These are phyloP conservation scores for Crucihimalaya himalaica DNA, from an alignment of 345 rosid species.

Conservation along the genomic window DNA sequence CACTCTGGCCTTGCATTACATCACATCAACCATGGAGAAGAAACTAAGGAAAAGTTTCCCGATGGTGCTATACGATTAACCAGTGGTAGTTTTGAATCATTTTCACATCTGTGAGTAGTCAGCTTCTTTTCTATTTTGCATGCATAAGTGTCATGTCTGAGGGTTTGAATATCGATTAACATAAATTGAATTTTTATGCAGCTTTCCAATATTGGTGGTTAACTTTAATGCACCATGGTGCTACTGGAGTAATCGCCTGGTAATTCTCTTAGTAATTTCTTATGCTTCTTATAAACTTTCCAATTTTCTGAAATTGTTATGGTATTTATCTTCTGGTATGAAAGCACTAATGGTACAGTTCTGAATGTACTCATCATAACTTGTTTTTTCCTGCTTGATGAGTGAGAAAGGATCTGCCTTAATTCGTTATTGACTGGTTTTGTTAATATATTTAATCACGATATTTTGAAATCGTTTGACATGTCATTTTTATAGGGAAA, in stretches of 20 bases:
- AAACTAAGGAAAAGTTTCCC: conserved; percentile 57
- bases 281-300: not conserved
- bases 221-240: conserved; percentile 99
- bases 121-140: conserved; percentile 18
- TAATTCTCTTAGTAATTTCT: conserved; percentile 40
- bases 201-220: conserved; percentile 85
- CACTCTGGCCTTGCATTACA: conserved; percentile 60
- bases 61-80: conserved; percentile 66
- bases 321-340: conserved; percentile 17
- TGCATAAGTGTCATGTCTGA: conserved; percentile 8
- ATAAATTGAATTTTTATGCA: conserved; percentile 43
- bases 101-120: conserved; percentile 72
- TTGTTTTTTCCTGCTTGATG: conserved; percentile 18
- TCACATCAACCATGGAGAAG: conserved; percentile 75
- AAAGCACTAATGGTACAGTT: not conserved
- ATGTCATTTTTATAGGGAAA: not conserved
- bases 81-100: conserved; percentile 64
- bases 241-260: conserved; percentile 96
- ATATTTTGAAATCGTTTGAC: conserved; percentile 5
- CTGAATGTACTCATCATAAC: conserved; percentile 4
- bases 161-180: conserved; percentile 24
- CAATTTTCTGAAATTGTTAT: not conserved
- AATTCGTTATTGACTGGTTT: not conserved
- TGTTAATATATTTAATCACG: not conserved
- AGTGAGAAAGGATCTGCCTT: conserved; percentile 14